Percentiles rank a stretch among this genome's conserved stretches.
Evolutionary conservation across 129 eudicot genomes (phyloP).

Genomic region (sunflower (Helianthus annuus)): HanXRQr2.0-SUNRISE NC_035443.2:163763041-163763540

Average conservation of each 20-base stretch:
- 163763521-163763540: slow-evolving; percentile 55
- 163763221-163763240: too few species aligned
- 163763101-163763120: too few species aligned
- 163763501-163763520: slow-evolving; percentile 57
- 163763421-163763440: slow-evolving; percentile 52
- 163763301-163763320: not conserved
- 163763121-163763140: too few species aligned
- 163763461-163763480: slow-evolving; percentile 63
- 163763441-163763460: slow-evolving; percentile 83
- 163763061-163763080: too few species aligned
- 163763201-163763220: too few species aligned
- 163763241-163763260: too few species aligned
- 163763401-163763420: slow-evolving; percentile 47
- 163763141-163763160: too few species aligned
- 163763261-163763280: too few species aligned
- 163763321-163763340: not conserved
- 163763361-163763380: slow-evolving; percentile 84
- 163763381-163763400: slow-evolving; percentile 48
- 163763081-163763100: too few species aligned
- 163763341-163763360: slow-evolving; percentile 45
- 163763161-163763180: too few species aligned
- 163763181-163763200: too few species aligned
- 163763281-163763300: not conserved
- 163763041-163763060: too few species aligned
- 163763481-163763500: slow-evolving; percentile 37